Percentiles rank a stretch among this genome's conserved stretches.
Evolutionary conservation across 1,139 yeast species (phyloP).

Genomic region (Debaryomycetaceae sp.): DNA sequence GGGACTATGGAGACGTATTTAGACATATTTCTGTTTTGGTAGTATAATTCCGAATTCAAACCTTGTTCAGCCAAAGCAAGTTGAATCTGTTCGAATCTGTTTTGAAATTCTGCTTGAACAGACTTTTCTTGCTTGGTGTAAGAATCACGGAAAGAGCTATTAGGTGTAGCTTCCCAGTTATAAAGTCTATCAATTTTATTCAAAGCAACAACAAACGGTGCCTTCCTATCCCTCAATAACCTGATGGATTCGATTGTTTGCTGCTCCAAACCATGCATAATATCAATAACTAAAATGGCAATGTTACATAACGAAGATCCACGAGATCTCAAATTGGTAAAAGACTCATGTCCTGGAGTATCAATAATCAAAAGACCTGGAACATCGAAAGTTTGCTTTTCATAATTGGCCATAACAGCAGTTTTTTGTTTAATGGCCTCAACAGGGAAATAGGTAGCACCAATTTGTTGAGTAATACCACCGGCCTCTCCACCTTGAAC

Average conservation of each 20-base stretch:
- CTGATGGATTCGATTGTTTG: constrained; percentile 94
- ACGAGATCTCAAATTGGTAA: constrained; percentile 94
- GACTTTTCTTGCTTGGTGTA: constrained; percentile 75
- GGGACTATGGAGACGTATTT: constrained; percentile 96
- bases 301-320: constrained; percentile 99
- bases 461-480: constrained; percentile 99
- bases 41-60: constrained; percentile 93
- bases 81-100: constrained; percentile 80
- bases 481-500: constrained; percentile 99
- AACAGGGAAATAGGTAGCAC: constrained; percentile 99
- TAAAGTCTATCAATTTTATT: constrained; percentile 96
- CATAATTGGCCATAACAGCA: constrained; percentile 82
- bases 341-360: constrained; percentile 99
- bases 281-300: constrained; percentile 96
- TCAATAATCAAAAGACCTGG: constrained; percentile 96
- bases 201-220: constrained; percentile 95
- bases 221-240: constrained; percentile 91
- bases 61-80: constrained; percentile 97
- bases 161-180: constrained; percentile 88
- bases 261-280: constrained; percentile 98
- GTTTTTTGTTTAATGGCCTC: constrained; percentile 91
- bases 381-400: constrained; percentile 83
- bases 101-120: constrained; percentile 90
- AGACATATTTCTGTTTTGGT: constrained; percentile 89
- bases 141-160: constrained; percentile 95